A percentile compares a stretch with the other conserved stretches of the same genome.
Conservation (phyloP, 768 basidiomycete species). For the Amanita brunnescens region DNA sequence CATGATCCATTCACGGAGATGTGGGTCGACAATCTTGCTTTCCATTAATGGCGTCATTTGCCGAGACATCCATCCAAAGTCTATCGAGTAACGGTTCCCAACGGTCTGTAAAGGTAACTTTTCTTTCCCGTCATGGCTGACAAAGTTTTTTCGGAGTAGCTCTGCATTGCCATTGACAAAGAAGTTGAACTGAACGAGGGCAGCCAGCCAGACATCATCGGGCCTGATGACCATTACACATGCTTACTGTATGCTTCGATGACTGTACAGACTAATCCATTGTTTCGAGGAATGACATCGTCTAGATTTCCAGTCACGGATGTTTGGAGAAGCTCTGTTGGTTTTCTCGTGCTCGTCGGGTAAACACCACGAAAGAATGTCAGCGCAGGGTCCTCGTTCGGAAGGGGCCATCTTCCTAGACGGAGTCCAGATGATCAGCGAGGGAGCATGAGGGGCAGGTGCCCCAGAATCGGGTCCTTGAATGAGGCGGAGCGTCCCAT, state of each 20-base stretch:
- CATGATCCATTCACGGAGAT: conserved; percentile 23
- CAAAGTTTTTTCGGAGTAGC: conserved; percentile 19
- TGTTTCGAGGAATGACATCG: conserved; percentile 16
- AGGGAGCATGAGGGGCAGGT: too few relatives aligned
- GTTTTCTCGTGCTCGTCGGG: background rate
- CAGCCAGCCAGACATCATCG: conserved; percentile 24
- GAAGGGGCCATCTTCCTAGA: too few relatives aligned
- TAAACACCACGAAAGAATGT: background rate
- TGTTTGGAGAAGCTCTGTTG: background rate
- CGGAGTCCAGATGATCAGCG: too few relatives aligned
- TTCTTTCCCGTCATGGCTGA: conserved; percentile 19
- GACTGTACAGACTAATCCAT: conserved; percentile 28
- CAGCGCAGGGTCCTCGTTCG: background rate
- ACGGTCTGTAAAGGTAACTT: conserved; percentile 14
- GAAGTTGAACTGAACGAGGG: conserved; percentile 23
- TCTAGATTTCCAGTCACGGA: background rate
- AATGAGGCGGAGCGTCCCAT: too few relatives aligned
- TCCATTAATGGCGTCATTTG: conserved; percentile 12
- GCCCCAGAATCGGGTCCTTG: too few relatives aligned
- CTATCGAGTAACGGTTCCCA: conserved; percentile 11
- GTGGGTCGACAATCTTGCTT: conserved; percentile 13
- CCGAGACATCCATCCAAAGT: conserved; percentile 21
- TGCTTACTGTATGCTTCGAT: conserved; percentile 27
- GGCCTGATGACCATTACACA: conserved; percentile 12
- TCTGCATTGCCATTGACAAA: conserved; percentile 23